Conservation (phyloP, 306 rosid species). For the Senna siamea region DNA sequence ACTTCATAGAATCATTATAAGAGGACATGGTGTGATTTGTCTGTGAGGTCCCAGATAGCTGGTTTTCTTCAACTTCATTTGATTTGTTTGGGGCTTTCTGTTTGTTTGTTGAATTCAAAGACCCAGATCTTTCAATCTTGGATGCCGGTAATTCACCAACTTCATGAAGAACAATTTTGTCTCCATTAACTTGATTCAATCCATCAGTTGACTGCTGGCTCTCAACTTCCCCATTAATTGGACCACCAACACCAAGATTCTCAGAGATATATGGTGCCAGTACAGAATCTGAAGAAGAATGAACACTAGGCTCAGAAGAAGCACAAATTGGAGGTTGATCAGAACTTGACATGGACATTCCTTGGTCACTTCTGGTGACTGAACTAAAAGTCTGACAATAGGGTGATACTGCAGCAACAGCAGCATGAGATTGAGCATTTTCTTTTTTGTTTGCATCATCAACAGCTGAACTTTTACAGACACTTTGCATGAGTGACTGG, state of each 20-base stretch:
- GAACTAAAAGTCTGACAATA: slow-evolving; percentile 39
- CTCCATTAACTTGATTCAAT: slow-evolving; percentile 47
- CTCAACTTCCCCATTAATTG: slow-evolving; percentile 46
- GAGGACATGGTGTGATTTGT: slow-evolving; percentile 38
- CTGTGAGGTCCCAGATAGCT: slow-evolving; percentile 37
- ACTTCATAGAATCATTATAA: slow-evolving; percentile 43
- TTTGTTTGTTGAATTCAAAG: slow-evolving; percentile 34
- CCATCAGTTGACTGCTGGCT: slow-evolving; percentile 42
- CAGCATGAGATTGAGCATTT: slow-evolving; percentile 49
- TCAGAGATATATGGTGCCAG: slow-evolving; percentile 41
- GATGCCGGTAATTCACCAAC: slow-evolving; percentile 45
- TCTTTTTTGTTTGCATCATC: slow-evolving; percentile 43
- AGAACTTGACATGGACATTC: slow-evolving; percentile 44
- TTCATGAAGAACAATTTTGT: slow-evolving; percentile 35
- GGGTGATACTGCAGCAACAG: slow-evolving; percentile 40
- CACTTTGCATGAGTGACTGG: slow-evolving; percentile 40
- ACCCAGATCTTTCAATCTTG: slow-evolving; percentile 42
- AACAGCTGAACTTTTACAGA: slow-evolving; percentile 40
- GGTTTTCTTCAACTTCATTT: slow-evolving; percentile 43
- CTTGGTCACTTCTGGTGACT: slow-evolving; percentile 40
- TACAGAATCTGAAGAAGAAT: slow-evolving; percentile 53
- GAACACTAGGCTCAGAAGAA: slow-evolving; percentile 39
- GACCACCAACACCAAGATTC: slow-evolving; percentile 37
- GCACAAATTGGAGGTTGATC: slow-evolving; percentile 46
- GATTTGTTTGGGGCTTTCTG: slow-evolving; percentile 39